A percentile compares a stretch with the other conserved stretches of the same genome.
Conservation (phyloP, 2,329 filamentous ascomycete genomes). For the Penicillium paneum region DNA sequence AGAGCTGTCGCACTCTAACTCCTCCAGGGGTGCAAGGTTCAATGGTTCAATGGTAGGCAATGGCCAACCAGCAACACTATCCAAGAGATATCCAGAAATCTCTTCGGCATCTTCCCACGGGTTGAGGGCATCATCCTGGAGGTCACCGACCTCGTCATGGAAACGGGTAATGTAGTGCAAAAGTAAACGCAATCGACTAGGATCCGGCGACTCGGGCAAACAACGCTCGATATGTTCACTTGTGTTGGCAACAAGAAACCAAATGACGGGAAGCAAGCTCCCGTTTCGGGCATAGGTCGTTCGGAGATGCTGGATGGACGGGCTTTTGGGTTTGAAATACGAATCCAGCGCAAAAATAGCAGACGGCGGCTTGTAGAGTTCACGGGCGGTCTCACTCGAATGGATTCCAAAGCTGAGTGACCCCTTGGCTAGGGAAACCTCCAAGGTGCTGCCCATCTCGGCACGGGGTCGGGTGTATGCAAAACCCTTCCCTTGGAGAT, state of each 20-base stretch:
- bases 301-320: constrained; percentile 40
- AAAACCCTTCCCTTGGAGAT: constrained; percentile 43
- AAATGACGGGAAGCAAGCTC: constrained; percentile 43
- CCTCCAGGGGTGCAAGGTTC: constrained; percentile 31
- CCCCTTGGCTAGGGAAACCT: constrained; percentile 38
- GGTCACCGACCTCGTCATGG: constrained; percentile 38
- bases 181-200: constrained; percentile 34
- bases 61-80: constrained; percentile 40
- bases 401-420: constrained; percentile 39
- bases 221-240: constrained; percentile 47
- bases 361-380: constrained; percentile 35
- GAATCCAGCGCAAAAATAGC: constrained; percentile 46
- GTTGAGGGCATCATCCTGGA: constrained; percentile 42
- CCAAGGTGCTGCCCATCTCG: constrained; percentile 34
- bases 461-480: constrained; percentile 27
- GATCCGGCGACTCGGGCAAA: constrained; percentile 36
- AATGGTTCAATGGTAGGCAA: constrained; percentile 39
- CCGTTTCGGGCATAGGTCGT: constrained; percentile 36
- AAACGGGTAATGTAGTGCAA: constrained; percentile 35
- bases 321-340: constrained; percentile 40
- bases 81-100: constrained; percentile 35
- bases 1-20: constrained; percentile 20
- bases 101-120: constrained; percentile 43
- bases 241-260: constrained; percentile 46
- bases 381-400: constrained; percentile 30